phyloP scores from a whole-genome alignment of 108 stramenopile genomes.

The Phaeodactylum tricornutum region DNA sequence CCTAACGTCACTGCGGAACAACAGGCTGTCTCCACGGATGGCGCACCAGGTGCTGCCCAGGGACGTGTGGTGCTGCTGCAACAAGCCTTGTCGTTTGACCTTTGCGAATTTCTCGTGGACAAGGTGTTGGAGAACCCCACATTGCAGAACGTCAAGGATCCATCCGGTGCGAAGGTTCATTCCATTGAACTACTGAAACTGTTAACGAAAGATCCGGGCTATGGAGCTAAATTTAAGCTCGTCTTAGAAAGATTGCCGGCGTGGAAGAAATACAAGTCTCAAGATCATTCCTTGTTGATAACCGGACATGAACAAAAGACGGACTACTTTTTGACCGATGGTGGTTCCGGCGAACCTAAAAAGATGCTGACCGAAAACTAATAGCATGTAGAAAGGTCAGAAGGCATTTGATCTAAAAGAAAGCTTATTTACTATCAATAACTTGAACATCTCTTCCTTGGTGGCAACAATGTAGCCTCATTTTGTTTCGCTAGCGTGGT shows the following conservation, averaged over 20 bases:
- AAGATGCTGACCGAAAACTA: conserved; percentile 31
- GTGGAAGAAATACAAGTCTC: conserved; percentile 59
- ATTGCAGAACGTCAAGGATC: conserved; percentile 30
- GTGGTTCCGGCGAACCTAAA: conserved; percentile 23
- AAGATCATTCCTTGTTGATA: conserved; percentile 66
- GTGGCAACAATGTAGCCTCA: no score
- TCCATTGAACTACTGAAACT: conserved; percentile 50
- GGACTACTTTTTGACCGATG: conserved; percentile 72
- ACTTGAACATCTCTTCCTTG: no score
- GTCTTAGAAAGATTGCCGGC: conserved; percentile 27
- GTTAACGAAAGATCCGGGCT: conserved; percentile 50
- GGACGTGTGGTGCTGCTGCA: conserved; percentile 38
- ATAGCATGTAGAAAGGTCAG: no score
- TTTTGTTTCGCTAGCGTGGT: no score
- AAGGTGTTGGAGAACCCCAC: conserved; percentile 37
- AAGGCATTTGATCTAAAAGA: no score
- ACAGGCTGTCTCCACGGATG: conserved; percentile 17
- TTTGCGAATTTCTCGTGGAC: conserved; percentile 34
- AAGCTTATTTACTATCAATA: no score
- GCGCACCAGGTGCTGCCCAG: conserved; percentile 45
- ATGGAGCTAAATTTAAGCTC: conserved; percentile 40
- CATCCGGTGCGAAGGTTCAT: conserved; percentile 47
- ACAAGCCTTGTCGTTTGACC: conserved; percentile 26
- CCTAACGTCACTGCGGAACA: conserved; percentile 35
- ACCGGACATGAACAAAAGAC: conserved; percentile 41